Evolutionary conservation across 1,284 basidiomycete species (phyloP), one percentile per base, ranked within the genome.

Genomic region (Cystobasidium pallidum): DNA sequence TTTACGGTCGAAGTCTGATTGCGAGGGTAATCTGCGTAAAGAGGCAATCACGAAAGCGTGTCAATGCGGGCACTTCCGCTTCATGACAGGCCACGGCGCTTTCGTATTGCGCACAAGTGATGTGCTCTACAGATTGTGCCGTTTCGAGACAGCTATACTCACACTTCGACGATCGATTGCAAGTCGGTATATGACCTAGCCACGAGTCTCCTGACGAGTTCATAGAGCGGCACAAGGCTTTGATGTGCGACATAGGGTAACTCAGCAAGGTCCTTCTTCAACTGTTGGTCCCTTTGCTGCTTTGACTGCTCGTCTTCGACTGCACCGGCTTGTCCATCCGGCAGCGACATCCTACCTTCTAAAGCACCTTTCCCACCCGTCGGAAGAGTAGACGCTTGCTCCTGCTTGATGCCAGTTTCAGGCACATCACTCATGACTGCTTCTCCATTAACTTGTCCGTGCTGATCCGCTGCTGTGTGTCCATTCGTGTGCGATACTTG

Each of bases 81-180:
- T n/a, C n/a, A n/a, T n/a, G n/a, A n/a, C n/a, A 49, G 26, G 28
- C 2, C n/a, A 21, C n/a, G 47, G 36, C n/a, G 39, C 61, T 54
- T 15, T 11, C 52, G 30, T n/a, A 1, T 57, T 1, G 28, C 17
- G 19, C 10, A 57, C 13, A 19, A 36, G 2, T 19, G 11, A 4
- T 34, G 26, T 34, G 8, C 17, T n/a, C n/a, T 21, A 34, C 30
- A 10, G 10, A n/a, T 19, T 34, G 36, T 10, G 54, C 11, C 32
- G 10, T 11, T n/a, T 10, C 28, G 24, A 32, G 32, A 45, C 1
- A 32, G n/a, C 3, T 24, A 45, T 32, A 81, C 89, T 81, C 80
- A 92, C 88, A 91, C 94, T 83, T 94, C 92, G 58, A 89, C 87
- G 78, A 92, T 83, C 80, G 91, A 92, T 2, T 87, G 87, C 49